Percentiles rank a stretch among this genome's conserved stretches.
Conservation (phyloP, 2,329 filamentous ascomycete species). For the Penicillium sp. region DNA sequence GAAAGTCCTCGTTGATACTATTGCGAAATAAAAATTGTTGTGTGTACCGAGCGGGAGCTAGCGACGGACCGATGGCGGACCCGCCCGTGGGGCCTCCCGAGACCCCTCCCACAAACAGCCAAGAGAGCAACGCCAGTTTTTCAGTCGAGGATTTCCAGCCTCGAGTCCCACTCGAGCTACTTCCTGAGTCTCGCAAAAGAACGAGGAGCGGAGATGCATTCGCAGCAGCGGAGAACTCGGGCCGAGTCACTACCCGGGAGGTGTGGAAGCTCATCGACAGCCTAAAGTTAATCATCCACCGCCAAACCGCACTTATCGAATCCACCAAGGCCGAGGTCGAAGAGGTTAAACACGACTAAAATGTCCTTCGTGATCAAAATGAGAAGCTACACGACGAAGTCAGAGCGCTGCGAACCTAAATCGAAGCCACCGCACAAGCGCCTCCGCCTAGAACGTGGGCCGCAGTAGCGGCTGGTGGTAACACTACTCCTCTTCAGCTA, state of each 20-base stretch:
- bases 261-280: conserved; percentile 18
- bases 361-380: conserved; percentile 22
- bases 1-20: conserved; percentile 4
- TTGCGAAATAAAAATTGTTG: conserved; percentile 21
- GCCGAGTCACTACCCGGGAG: conserved; percentile 19
- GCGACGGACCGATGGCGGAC: conserved; percentile 18
- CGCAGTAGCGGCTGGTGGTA: conserved; percentile 5
- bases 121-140: not conserved
- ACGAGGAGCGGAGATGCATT: too few relatives aligned
- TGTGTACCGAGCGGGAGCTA: conserved; percentile 17
- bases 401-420: conserved; percentile 10
- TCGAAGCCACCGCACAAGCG: conserved; percentile 4
- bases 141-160: too few relatives aligned
- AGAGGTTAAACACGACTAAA: conserved; percentile 24
- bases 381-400: conserved; percentile 23
- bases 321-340: conserved; percentile 18
- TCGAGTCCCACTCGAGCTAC: too few relatives aligned
- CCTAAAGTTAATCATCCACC: conserved; percentile 17
- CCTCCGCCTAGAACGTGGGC: conserved; percentile 7
- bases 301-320: conserved; percentile 19
- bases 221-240: not conserved
- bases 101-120: conserved; percentile 18
- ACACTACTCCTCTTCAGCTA: not conserved
- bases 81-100: conserved; percentile 17
- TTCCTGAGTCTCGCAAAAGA: too few relatives aligned